Conservation (phyloP, 176 grass and related monocot species). For the Typha latifolia region DNA sequence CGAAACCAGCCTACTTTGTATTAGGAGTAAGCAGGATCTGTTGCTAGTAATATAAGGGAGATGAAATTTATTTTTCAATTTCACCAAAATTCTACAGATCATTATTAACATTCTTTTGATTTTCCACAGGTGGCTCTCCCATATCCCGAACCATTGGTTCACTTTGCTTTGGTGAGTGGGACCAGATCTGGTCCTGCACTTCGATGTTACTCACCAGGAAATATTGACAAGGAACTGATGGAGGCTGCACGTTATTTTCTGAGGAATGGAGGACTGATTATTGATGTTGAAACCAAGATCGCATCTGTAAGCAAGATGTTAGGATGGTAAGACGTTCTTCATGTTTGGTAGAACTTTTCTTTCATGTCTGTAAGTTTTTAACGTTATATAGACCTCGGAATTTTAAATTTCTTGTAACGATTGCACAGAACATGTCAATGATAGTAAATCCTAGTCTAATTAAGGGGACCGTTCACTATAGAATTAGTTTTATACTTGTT, state of each 20-base stretch:
- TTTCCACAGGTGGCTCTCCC: constrained; percentile 62
- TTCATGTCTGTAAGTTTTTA: not conserved
- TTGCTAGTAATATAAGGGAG: not conserved
- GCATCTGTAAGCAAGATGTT: constrained; percentile 75
- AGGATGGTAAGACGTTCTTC: constrained; percentile 49
- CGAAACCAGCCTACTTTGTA: too few species aligned
- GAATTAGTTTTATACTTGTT: too few species aligned
- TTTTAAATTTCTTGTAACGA: too few species aligned
- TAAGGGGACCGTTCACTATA: too few species aligned
- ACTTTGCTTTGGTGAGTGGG: constrained; percentile 92
- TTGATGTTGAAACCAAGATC: constrained; percentile 57
- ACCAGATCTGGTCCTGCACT: constrained; percentile 83
- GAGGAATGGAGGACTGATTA: constrained; percentile 64
- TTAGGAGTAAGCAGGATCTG: too few species aligned
- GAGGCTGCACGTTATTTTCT: constrained; percentile 72
- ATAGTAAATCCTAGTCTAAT: too few species aligned
- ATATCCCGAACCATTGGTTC: constrained; percentile 82
- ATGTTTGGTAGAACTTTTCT: not conserved
- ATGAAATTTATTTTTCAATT: not conserved
- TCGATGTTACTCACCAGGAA: constrained; percentile 78
- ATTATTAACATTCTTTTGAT: constrained; percentile 9
- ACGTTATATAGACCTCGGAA: too few species aligned
- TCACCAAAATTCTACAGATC: not conserved
- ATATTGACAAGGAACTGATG: constrained; percentile 89
- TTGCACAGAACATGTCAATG: too few species aligned